Conservation (phyloP, 2,329 filamentous ascomycete species). For the Aureobasidium sp. region DNA sequence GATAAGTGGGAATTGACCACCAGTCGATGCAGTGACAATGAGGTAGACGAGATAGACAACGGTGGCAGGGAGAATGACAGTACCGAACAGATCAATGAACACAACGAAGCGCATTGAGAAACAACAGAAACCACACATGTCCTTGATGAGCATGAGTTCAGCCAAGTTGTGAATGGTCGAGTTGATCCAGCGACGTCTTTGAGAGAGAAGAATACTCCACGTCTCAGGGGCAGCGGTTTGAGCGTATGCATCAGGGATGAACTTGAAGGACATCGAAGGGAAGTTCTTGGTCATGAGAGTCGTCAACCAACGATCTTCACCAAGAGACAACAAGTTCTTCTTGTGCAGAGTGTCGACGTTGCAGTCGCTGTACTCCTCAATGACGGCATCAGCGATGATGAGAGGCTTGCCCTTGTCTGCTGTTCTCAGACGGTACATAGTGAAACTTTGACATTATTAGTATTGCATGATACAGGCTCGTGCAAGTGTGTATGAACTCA, state of each 20-base stretch:
- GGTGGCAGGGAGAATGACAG: constrained; percentile 83
- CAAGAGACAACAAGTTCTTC: constrained; percentile 86
- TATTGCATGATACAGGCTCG: not conserved
- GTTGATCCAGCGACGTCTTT: constrained; percentile 98
- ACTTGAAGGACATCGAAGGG: constrained; percentile 92
- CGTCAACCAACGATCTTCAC: constrained; percentile 94
- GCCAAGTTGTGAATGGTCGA: constrained; percentile 95
- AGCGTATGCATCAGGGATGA: constrained; percentile 86
- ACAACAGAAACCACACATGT: constrained; percentile 97
- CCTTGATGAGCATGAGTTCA: constrained; percentile 81
- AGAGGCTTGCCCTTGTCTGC: constrained; percentile 90
- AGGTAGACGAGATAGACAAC: constrained; percentile 82
- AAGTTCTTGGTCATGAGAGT: constrained; percentile 98
- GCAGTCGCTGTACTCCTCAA: constrained; percentile 81
- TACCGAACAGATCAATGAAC: constrained; percentile 88
- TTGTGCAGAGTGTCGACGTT: constrained; percentile 90
- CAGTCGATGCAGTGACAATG: constrained; percentile 67
- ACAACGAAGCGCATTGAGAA: constrained; percentile 98
- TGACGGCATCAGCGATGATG: constrained; percentile 83
- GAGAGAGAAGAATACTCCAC: constrained; percentile 91
- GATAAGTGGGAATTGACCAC: constrained; percentile 74
- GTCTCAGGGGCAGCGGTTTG: constrained; percentile 89
- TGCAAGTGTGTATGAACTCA: constrained; percentile 48
- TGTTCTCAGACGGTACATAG: constrained; percentile 94
- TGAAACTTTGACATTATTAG: constrained; percentile 61